Percentiles rank a stretch among this genome's conserved stretches.
These are phyloP conservation scores for Pelargonium nanum DNA, from an alignment of 345 rosid genomes.

Conservation along the genomic window DNA sequence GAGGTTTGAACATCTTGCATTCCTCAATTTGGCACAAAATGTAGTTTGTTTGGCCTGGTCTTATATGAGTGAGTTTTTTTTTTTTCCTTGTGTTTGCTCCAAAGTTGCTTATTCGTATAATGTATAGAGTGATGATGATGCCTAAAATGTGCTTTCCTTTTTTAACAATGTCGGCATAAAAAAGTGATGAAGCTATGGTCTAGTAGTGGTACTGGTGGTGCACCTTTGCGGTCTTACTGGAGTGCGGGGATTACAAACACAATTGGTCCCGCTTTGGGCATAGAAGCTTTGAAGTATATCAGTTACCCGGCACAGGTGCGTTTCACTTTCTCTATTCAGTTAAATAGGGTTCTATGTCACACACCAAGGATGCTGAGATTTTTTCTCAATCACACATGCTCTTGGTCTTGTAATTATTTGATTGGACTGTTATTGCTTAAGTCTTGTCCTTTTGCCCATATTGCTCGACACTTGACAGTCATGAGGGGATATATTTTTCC, in stretches of 20 bases:
- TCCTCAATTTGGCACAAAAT: constrained; percentile 83
- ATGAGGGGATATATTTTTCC: not conserved
- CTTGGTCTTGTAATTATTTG: not conserved
- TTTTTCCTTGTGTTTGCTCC: not conserved
- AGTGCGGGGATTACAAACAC: constrained; percentile 96
- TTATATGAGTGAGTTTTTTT: constrained; percentile 57
- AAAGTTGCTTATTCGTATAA: not conserved
- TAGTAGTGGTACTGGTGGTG: constrained; percentile 44
- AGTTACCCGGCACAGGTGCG: constrained; percentile 96
- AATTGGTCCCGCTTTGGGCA: constrained; percentile 98
- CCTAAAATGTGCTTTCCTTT: not conserved
- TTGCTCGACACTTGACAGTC: not conserved
- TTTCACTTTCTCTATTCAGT: constrained; percentile 3
- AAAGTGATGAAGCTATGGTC: constrained; percentile 92
- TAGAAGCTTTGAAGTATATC: constrained; percentile 90
- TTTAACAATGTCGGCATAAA: constrained; percentile 2
- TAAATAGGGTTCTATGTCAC: not conserved
- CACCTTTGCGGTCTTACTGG: constrained; percentile 94
- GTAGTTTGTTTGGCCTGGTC: constrained; percentile 89
- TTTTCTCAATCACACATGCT: not conserved
- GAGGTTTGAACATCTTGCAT: constrained; percentile 88
- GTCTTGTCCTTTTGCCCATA: not conserved
- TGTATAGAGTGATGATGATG: constrained; percentile 1
- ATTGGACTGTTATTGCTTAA: not conserved
- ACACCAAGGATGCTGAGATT: not conserved